Evolutionary conservation across 352 stramenopile species (phyloP).

Genomic region (Thraustotheca clavata): DNA sequence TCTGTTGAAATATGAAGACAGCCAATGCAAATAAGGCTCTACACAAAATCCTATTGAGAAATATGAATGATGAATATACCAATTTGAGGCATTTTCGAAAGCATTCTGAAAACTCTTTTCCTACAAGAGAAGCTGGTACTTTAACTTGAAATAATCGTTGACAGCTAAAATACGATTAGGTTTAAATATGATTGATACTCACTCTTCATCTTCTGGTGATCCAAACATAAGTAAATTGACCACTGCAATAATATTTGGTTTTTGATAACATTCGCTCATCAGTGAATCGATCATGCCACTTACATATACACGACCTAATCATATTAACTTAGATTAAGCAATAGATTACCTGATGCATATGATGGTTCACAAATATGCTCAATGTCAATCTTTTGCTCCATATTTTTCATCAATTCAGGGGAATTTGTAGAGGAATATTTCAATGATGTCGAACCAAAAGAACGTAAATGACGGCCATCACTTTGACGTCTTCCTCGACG

Average conservation of each 20-base stretch:
- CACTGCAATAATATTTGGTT: constrained; percentile 67
- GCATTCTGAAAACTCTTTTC: constrained; percentile 45
- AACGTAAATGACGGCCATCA: constrained; percentile 15
- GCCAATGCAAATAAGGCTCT: constrained; percentile 22
- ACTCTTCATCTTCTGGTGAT: constrained; percentile 48
- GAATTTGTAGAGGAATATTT: constrained; percentile 31
- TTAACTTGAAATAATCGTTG: constrained; percentile 62
- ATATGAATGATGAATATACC: constrained; percentile 22
- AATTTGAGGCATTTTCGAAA: constrained; percentile 70
- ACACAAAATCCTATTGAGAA: neutral
- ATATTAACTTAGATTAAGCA: constrained; percentile 3
- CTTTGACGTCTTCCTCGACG: constrained; percentile 26
- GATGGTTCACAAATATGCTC: constrained; percentile 21
- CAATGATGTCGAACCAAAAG: neutral
- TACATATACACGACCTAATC: constrained; percentile 57
- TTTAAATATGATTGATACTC: constrained; percentile 10
- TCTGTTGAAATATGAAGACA: constrained; percentile 24
- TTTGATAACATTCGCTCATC: constrained; percentile 73
- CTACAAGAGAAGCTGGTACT: constrained; percentile 38
- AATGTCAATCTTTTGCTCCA: constrained; percentile 15
- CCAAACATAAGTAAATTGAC: constrained; percentile 60
- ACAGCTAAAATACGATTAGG: constrained; percentile 27
- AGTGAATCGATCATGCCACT: constrained; percentile 66
- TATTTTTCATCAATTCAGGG: constrained; percentile 26
- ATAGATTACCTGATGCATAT: constrained; percentile 33